These are phyloP conservation scores for Nasturtium officinale DNA, from an alignment of 345 rosid species.

Conservation along the genomic window DNA sequence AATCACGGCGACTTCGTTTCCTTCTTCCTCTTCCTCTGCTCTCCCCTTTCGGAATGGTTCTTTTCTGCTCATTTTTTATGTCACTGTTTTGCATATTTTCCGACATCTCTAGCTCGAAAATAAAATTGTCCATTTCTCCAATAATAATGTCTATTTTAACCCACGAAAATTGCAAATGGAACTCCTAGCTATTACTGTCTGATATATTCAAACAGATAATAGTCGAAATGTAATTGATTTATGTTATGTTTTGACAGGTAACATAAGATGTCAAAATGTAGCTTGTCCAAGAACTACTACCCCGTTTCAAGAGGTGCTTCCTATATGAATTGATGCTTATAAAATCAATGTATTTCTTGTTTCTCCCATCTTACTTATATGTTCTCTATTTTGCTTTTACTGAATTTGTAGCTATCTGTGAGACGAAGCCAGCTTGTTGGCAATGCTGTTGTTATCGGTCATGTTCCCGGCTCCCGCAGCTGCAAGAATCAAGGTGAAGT, in stretches of 20 bases:
- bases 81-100: background rate
- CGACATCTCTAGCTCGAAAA: background rate
- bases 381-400: constrained; percentile 3
- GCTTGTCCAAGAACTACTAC: constrained; percentile 24
- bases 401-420: constrained; percentile 26
- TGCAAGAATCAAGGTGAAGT: constrained; percentile 39
- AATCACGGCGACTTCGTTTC: constrained; percentile 37
- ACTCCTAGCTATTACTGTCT: background rate
- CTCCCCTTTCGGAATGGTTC: constrained; percentile 23
- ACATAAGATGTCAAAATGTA: constrained; percentile 33
- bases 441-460: constrained; percentile 27
- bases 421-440: constrained; percentile 36
- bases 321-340: background rate
- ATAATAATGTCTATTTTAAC: background rate
- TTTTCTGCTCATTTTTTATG: background rate
- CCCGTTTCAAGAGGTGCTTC: constrained; percentile 32
- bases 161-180: background rate
- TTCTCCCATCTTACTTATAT: background rate
- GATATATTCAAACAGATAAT: background rate
- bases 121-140: background rate
- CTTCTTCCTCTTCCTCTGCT: constrained; percentile 33
- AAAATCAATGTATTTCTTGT: background rate
- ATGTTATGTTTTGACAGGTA: constrained; percentile 22
- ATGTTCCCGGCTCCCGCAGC: constrained; percentile 8
- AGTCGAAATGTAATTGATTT: background rate